Evolutionary conservation across 306 rosid species (phyloP).

Genomic region (Vicia villosa): DNA sequence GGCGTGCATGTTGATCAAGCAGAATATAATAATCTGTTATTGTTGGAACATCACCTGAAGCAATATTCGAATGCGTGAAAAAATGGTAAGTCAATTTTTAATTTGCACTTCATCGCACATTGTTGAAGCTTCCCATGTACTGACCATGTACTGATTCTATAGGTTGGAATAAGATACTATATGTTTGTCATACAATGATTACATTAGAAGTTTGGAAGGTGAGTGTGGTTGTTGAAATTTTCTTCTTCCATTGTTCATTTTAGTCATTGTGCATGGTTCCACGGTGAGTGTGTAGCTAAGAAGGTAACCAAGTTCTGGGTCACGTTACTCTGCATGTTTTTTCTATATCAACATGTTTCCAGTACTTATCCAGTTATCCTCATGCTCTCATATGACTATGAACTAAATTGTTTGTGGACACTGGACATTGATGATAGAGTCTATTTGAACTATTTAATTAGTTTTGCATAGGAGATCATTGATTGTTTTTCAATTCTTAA

Average conservation of each 20-base stretch:
- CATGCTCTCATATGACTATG: slow-evolving; percentile 15
- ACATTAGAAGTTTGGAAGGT: slow-evolving; percentile 9
- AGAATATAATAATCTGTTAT: no score
- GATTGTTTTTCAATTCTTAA: slow-evolving; percentile 27
- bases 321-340: background rate
- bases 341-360: background rate
- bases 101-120: no score
- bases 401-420: slow-evolving; percentile 13
- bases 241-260: background rate
- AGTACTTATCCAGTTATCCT: background rate
- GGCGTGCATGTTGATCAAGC: no score
- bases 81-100: no score
- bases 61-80: no score
- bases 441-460: background rate
- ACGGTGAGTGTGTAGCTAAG: background rate
- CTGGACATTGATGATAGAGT: slow-evolving; percentile 15
- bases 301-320: slow-evolving; percentile 4
- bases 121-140: no score
- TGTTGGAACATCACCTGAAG: no score
- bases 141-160: slow-evolving; percentile 1
- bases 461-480: slow-evolving; percentile 11
- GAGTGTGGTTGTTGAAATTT: background rate
- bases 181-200: background rate
- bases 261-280: background rate
- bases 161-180: slow-evolving; percentile 18